Percentiles rank a stretch among this genome's conserved stretches.
These are phyloP conservation scores for Xylariaceae sp. DNA, from an alignment of 2,329 filamentous ascomycete species.

Conservation along the genomic window DNA sequence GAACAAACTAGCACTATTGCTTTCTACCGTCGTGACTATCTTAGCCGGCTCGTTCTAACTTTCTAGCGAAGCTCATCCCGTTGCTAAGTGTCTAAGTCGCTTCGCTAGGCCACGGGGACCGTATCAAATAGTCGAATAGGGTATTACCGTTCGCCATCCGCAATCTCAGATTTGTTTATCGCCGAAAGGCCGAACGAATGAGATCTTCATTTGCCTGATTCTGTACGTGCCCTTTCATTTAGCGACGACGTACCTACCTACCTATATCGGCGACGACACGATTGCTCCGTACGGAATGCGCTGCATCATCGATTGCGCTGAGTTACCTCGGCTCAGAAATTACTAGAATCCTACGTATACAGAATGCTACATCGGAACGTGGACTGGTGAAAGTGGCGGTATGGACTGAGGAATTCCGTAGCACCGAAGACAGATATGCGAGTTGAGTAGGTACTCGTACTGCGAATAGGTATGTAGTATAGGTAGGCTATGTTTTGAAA, in stretches of 20 bases:
- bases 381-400: neutral
- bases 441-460: too few species aligned
- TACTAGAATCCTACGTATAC: neutral
- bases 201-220: too few species aligned
- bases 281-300: too few species aligned
- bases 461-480: too few species aligned
- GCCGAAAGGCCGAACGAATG: too few species aligned
- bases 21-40: neutral
- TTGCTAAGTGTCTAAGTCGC: neutral
- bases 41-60: neutral
- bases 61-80: neutral
- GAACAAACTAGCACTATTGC: neutral
- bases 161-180: too few species aligned
- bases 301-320: too few species aligned
- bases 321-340: too few species aligned
- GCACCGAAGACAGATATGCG: too few species aligned
- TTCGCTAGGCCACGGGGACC: neutral
- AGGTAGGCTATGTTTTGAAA: neutral
- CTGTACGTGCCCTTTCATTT: too few species aligned
- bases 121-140: neutral
- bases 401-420: neutral
- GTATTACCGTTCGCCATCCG: too few species aligned
- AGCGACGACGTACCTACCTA: neutral
- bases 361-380: neutral
- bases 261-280: neutral